Evolutionary conservation across 1,284 basidiomycete species (phyloP), one percentile per base, ranked within the genome.

Genomic region (Pseudozyma sp.): DNA sequence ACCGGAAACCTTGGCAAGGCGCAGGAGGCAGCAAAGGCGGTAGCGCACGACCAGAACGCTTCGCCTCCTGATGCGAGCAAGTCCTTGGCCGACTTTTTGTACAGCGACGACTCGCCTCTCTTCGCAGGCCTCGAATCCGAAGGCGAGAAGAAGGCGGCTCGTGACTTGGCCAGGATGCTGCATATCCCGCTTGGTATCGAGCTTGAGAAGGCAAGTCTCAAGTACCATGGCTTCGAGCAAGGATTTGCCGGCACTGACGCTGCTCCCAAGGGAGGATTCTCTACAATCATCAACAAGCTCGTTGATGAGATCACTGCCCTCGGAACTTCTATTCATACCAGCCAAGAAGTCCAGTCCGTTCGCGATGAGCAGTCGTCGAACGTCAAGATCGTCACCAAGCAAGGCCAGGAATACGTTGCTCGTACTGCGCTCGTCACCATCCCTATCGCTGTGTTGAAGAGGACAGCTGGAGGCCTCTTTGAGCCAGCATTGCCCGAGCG

Each of bases 81-180:
- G 67, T 49, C 74, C 40, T 82, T 86, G 36, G 85, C 86, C 2
- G 81, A 80, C 9, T 85, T 80, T n/a, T 69, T 87, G 7, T 84
- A 86, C 63, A 57, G 62, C n/a, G n/a, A 79, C 21, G 45, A 58
- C 5, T 87, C 86, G 34, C 65, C 82, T 1, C 69, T 80, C 16
- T 80, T 69, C 45, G 59, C 31, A 6, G 66, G 68, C 19, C 69
- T 78, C 45, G 58, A 56, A 47, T 68, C 44, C 3, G 69, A 70
- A 31, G 94, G 95, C 89, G 95, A 97, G 88, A 88, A 88, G 44
- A 47, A 69, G 14, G 75, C 83, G 0, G 85, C 84, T 0, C 59
- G 76, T 14, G 82, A 79, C 8, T 75, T 88, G 36, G 87, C 87
- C 0, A 78, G 88, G 36, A 85, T 85, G 45, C 81, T 87, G 36